Evolutionary conservation across 2,329 filamentous ascomycete genomes (phyloP), one percentile per base, ranked within the genome.

Genomic region (Botrytis medusae): DNA sequence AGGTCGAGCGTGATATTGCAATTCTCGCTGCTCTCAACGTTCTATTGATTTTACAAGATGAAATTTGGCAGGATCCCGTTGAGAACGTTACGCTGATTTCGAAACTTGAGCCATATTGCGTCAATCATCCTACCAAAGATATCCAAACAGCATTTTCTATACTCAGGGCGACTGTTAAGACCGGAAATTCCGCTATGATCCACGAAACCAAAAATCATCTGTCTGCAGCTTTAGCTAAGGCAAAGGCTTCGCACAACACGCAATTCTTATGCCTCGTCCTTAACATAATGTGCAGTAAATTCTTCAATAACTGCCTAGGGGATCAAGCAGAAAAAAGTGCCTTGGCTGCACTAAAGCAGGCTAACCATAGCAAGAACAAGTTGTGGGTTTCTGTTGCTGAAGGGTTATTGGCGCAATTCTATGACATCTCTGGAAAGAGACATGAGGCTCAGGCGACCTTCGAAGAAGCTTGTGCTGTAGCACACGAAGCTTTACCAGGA

Each of bases 231-330:
- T 87, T 97, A 60, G 87, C 87, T 57, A 89, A 90, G 4, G 91
- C 93, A 20, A 91, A 91, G 76, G 85, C 85, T 12, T 90, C 92
- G 14, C 86, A 86, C 72, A 97, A 97, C 80, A 89, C 89, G 44
- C 92, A 97, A 76, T 91, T 95, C 71, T 87, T 94, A n/a, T 91
- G 91, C 65, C 92, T 98, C 76, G 91, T 92, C 9, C 88, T 98
- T 74, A 94, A 91, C 77, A 91, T 96, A 76, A 97, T 98, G 92
- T 92, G 92, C 70, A 90, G 88, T 79, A 89, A 90, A 69, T 92
- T 97, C 71, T 82, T 81, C 72, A 73, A 73, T 9, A 78, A 78
- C 67, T 77, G 80, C 7, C 79, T 98, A 95, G 94, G 94, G 68
- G 91, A 92, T 74, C 92, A 95, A 81, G 91, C 92, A 0, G 86